Evolutionary conservation across 2,329 filamentous ascomycete species (phyloP).

Genomic region (Podosphaera fusca): DNA sequence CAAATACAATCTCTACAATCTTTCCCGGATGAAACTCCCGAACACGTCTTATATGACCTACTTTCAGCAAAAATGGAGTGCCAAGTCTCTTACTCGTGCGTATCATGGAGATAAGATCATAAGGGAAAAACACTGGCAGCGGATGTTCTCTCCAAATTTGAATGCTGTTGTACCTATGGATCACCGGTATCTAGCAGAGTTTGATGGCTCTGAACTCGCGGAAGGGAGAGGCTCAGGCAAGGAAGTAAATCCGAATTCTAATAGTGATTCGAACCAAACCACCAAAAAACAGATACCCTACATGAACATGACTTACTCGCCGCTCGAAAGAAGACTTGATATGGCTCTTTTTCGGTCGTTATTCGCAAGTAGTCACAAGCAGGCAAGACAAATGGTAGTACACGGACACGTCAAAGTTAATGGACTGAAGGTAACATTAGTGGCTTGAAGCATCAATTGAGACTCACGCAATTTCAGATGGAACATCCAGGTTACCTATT

Average conservation of each 20-base stretch:
- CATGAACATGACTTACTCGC: constrained; percentile 89
- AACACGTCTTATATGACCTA: constrained; percentile 35
- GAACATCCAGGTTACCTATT: constrained; percentile 74
- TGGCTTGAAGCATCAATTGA: neutral
- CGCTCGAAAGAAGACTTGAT: constrained; percentile 73
- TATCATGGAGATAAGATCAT: constrained; percentile 85
- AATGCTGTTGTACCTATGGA: constrained; percentile 72
- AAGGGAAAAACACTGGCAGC: constrained; percentile 77
- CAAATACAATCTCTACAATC: constrained; percentile 89
- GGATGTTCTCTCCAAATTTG: constrained; percentile 68
- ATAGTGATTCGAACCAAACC: constrained; percentile 27
- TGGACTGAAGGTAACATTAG: constrained; percentile 56
- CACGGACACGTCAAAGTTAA: constrained; percentile 92
- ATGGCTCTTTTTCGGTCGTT: constrained; percentile 84
- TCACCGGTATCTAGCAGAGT: constrained; percentile 49
- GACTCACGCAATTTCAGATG: constrained; percentile 37
- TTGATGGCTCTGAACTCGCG: constrained; percentile 67
- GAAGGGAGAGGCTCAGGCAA: constrained; percentile 59
- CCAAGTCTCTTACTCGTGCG: constrained; percentile 60
- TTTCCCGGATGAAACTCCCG: constrained; percentile 31
- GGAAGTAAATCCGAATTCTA: constrained; percentile 5
- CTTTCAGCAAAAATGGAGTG: constrained; percentile 95
- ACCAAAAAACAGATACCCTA: constrained; percentile 42
- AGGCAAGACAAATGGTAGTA: constrained; percentile 82
- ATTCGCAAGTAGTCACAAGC: constrained; percentile 80